Conservation (phyloP, 78 protist species). For the Andalucia godoyi region DNA sequence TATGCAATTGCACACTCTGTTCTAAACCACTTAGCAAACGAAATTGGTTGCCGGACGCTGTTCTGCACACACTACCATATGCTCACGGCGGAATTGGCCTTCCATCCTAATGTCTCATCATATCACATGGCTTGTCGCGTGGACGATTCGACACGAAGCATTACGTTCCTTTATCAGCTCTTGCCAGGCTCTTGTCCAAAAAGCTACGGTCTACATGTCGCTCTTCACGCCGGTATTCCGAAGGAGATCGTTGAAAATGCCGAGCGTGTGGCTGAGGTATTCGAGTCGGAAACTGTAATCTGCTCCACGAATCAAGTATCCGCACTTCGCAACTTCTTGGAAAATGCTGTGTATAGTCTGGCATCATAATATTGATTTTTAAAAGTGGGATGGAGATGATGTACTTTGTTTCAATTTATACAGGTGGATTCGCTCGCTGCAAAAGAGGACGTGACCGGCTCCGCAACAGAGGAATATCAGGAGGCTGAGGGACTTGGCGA, state of each 20-base stretch:
- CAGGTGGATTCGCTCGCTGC: no score
- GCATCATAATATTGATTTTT: no score
- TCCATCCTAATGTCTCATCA: neutral
- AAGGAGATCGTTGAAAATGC: constrained; percentile 30
- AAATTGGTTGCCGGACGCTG: constrained; percentile 54
- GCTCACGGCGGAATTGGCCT: constrained; percentile 55
- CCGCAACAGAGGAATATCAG: no score
- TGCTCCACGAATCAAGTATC: no score
- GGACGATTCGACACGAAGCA: neutral
- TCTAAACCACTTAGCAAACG: constrained; percentile 16
- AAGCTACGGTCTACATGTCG: constrained; percentile 81
- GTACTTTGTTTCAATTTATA: no score
- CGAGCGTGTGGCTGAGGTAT: constrained; percentile 23
- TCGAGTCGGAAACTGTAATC: no score
- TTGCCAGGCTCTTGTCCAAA: constrained; percentile 55
- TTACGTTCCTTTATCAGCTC: constrained; percentile 74
- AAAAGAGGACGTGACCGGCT: no score
- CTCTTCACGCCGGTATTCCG: constrained; percentile 76
- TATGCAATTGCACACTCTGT: constrained; percentile 73
- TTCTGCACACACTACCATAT: constrained; percentile 95
- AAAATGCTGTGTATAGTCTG: no score
- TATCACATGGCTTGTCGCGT: constrained; percentile 12
- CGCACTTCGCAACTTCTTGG: no score
- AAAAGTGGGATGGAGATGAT: no score
- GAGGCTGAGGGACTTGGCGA: no score